Evolutionary conservation across 129 eudicot species (phyloP).

Genomic region (Saposhnikovia divaricata): DNA sequence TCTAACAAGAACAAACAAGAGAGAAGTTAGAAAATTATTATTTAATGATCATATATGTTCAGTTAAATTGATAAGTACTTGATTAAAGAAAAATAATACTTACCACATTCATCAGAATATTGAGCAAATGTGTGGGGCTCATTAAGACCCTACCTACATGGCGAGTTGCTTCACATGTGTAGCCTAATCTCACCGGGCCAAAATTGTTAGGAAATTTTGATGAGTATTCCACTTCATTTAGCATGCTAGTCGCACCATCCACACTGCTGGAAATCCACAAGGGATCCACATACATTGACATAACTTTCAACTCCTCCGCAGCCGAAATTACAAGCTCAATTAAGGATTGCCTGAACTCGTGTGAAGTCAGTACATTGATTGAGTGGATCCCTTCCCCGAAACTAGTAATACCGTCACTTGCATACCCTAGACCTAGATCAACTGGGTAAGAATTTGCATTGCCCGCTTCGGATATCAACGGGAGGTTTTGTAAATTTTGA

Average conservation of each 20-base stretch:
- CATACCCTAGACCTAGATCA: neutral
- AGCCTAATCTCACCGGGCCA: slow-evolving; percentile 20
- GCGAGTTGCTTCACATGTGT: slow-evolving; percentile 43
- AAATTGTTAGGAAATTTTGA: slow-evolving; percentile 31
- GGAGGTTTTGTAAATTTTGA: too few relatives aligned
- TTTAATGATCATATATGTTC: too few relatives aligned
- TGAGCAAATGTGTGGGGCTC: slow-evolving; percentile 40
- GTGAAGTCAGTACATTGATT: slow-evolving; percentile 15
- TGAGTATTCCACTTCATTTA: slow-evolving; percentile 37
- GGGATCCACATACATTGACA: slow-evolving; percentile 33
- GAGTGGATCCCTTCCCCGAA: too few relatives aligned
- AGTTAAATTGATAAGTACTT: neutral
- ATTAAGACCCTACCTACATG: slow-evolving; percentile 31
- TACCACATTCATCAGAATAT: slow-evolving; percentile 62
- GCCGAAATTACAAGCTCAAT: slow-evolving; percentile 47
- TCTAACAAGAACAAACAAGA: too few relatives aligned
- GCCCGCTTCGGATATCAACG: neutral
- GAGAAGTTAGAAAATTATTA: neutral
- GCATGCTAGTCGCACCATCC: slow-evolving; percentile 15
- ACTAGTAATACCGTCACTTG: neutral
- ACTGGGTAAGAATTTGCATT: neutral
- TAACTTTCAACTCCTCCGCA: slow-evolving; percentile 42
- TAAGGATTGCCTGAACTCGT: slow-evolving; percentile 32
- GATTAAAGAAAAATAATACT: neutral
- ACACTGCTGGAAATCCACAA: slow-evolving; percentile 35